Conservation (phyloP, 2,329 filamentous ascomycete genomes). For the Elsinoe arachidis region DNA sequence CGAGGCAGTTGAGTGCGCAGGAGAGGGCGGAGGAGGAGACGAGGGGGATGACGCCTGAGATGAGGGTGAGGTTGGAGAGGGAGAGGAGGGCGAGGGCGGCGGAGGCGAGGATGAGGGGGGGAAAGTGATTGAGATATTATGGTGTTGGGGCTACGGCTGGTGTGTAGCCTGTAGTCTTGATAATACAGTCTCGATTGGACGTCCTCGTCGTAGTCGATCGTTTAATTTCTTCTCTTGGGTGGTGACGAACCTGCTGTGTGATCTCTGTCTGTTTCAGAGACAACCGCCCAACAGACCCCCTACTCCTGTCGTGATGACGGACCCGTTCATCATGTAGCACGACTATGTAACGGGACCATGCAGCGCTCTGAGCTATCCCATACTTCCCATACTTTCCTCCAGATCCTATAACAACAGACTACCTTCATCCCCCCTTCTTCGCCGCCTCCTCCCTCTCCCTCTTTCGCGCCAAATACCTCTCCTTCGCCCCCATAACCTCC, state of each 20-base stretch:
- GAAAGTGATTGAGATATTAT: neutral
- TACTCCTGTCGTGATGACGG: too few relatives aligned
- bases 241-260: too few relatives aligned
- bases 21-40: slow-evolving; percentile 77
- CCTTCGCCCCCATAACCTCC: slow-evolving; percentile 69
- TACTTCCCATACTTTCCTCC: too few relatives aligned
- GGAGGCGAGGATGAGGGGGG: slow-evolving; percentile 68
- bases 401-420: too few relatives aligned
- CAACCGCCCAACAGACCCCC: too few relatives aligned
- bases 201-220: too few relatives aligned
- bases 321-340: too few relatives aligned
- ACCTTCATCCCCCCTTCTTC: slow-evolving; percentile 9
- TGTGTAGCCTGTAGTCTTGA: neutral
- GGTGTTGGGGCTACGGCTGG: neutral
- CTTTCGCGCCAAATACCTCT: slow-evolving; percentile 60
- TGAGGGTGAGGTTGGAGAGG: slow-evolving; percentile 72
- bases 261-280: too few relatives aligned
- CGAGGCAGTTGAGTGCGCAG: slow-evolving; percentile 53
- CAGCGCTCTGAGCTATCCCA: too few relatives aligned
- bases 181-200: too few relatives aligned
- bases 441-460: slow-evolving; percentile 13
- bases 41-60: slow-evolving; percentile 78
- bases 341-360: too few relatives aligned
- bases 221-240: too few relatives aligned
- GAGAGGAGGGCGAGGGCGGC: slow-evolving; percentile 86